Percentiles rank a stretch among this genome's conserved stretches.
Evolutionary conservation across 148 eudicot genomes (phyloP).

Genomic region (Amaranthus cruentus): DNA sequence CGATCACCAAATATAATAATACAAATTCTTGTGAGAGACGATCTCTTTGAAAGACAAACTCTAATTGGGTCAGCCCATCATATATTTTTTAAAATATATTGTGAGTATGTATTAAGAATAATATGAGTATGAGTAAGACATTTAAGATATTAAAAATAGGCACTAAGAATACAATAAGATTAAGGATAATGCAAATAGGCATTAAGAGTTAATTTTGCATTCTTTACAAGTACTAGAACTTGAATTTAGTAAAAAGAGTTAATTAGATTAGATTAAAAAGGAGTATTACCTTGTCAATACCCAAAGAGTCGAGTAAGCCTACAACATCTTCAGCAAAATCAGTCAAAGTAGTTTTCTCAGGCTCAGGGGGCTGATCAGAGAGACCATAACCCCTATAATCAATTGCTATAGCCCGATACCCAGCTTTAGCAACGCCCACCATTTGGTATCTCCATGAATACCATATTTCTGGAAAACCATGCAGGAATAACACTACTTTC

Average conservation of each 20-base stretch:
- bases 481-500: slow-evolving; percentile 26
- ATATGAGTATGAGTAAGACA: too few relatives aligned
- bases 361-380: slow-evolving; percentile 45
- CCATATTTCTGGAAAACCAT: slow-evolving; percentile 62
- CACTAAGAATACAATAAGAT: too few relatives aligned
- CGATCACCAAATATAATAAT: too few relatives aligned
- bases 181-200: too few relatives aligned
- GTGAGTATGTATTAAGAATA: too few relatives aligned
- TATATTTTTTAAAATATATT: too few relatives aligned
- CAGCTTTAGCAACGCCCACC: slow-evolving; percentile 44
- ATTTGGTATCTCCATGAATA: slow-evolving; percentile 60
- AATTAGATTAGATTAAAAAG: background rate
- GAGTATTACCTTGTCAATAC: slow-evolving; percentile 31
- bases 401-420: slow-evolving; percentile 43
- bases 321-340: slow-evolving; percentile 36
- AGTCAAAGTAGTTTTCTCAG: slow-evolving; percentile 32
- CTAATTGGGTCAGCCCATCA: too few relatives aligned
- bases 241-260: background rate
- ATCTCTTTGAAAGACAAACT: too few relatives aligned
- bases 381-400: slow-evolving; percentile 56
- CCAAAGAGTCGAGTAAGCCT: slow-evolving; percentile 34
- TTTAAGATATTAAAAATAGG: too few relatives aligned
- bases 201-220: too few relatives aligned
- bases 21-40: too few relatives aligned
- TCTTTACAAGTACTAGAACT: background rate